Evolutionary conservation across 1,284 basidiomycete genomes (phyloP).

Genomic region (Trichosporon sp.): DNA sequence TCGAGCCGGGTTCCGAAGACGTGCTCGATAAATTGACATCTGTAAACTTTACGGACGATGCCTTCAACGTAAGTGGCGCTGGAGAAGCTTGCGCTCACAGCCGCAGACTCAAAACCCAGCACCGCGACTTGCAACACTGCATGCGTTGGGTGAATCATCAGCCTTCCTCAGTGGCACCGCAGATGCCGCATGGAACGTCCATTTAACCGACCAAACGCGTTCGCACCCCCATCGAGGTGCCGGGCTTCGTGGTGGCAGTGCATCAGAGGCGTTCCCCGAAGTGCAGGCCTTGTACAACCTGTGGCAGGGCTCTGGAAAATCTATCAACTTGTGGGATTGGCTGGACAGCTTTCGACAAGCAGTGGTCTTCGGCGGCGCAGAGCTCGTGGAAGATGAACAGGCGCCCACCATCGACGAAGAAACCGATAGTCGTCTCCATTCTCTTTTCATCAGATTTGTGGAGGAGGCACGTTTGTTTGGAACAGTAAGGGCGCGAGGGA

Average conservation of each 20-base stretch:
- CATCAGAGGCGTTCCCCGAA: constrained; percentile 33
- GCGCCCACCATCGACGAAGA: constrained; percentile 17
- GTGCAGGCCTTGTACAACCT: constrained; percentile 42
- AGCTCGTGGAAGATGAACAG: too few relatives aligned
- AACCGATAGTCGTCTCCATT: constrained; percentile 36
- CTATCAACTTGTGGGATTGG: constrained; percentile 54
- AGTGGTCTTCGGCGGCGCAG: constrained; percentile 21
- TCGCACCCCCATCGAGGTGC: neutral
- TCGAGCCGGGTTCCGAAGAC: neutral
- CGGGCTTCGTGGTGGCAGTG: too few relatives aligned
- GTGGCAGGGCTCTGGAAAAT: constrained; percentile 44
- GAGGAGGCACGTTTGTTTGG: constrained; percentile 53
- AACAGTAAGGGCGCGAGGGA: constrained; percentile 45
- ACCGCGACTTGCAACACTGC: constrained; percentile 29
- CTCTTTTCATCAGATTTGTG: constrained; percentile 50
- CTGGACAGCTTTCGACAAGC: constrained; percentile 42
- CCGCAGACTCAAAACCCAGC: constrained; percentile 27
- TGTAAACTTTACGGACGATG: constrained; percentile 27
- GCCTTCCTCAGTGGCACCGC: constrained; percentile 16
- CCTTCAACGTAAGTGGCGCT: constrained; percentile 26
- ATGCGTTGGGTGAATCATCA: constrained; percentile 23
- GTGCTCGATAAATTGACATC: neutral
- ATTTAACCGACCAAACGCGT: neutral
- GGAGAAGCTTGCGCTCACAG: neutral
- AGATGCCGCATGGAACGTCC: neutral